Base-by-base conservation (phyloP, 2,329 filamentous ascomycete species). In the Fusarium nisikadoi region DNA sequence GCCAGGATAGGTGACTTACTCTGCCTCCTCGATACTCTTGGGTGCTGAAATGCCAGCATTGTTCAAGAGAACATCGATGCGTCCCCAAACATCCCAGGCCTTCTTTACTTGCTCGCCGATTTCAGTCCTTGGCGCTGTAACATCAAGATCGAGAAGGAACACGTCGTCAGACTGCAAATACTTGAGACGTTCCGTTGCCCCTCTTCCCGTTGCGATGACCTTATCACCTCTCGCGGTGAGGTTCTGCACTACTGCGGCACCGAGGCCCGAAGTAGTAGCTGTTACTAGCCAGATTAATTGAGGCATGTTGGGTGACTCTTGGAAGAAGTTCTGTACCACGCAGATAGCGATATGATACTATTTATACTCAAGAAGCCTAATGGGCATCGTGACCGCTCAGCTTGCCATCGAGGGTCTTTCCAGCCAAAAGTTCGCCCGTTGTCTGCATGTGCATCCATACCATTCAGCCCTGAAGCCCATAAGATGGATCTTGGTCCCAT, bases 201-300 rank as follows among this genome's bases (percentile, higher is more conserved):
- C 46, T 19, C 62, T 36, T 7, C 62, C 62, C 20, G 62, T 62
- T 5, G 57, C 62, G 6, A 64, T 35, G 27, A 64, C 62, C 13
- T 36, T 41, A 5, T 64, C 62, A n/a, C 62, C 62, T 39, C 62
- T 62, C 8, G 27, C 8, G 4, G 29, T 35, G n/a, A 64, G 23
- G 10, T 62, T 45, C 12, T 62, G 46, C 20, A 64, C 57, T 13
- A 64, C 38, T n/a, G 62, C 62, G 29, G 62, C 62, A 39, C 62
- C 62, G 14, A 64, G 57, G 27, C 62, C 62, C 11, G 57, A 64
- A 6, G 62, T 64, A 13, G 57, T 63, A 17, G 57, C 62, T 35
- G 62, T 64, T 8, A 64, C 46, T 25, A 64, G n/a, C 62, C 62
- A 64, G 6, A 64, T 13, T 12, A 39, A 29, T 25, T 54, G 57